Evolutionary conservation across 768 basidiomycete species (phyloP), one percentile per base, ranked within the genome.

Genomic region (Phlebiopsis gigantea): DNA sequence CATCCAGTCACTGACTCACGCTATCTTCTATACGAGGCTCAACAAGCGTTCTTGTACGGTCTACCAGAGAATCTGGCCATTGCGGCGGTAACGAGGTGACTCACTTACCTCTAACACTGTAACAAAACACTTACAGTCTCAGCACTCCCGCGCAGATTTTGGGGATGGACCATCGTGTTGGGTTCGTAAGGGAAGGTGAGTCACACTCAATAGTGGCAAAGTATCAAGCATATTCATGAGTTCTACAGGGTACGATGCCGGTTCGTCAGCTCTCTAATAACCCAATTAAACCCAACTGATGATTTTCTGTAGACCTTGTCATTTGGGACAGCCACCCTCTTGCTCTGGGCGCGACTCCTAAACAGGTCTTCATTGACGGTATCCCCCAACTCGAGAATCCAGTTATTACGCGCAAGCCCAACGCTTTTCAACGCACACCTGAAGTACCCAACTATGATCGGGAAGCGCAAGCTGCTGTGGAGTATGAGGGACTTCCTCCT

Each of bases 291-390:
- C 46, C 5, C 29, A 42, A 47, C n/a, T 44, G 39, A 2, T 44
- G 15, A n/a, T 34, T 17, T 1, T 45, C 22, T 28, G 3, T 53
- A 75, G 74, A 81, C 63, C 43, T 80, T 22, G 78, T 80, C n/a
- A 68, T 80, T 12, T 89, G 87, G 87, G 85, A 89, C 57, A 81
- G 81, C 4, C 90, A 93, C 68, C 93, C 91, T 0, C 76, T 95
- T 24, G 65, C 80, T 0, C 75, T 93, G 3, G 91, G 90, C 21
- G 86, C 91, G 0, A 92, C 90, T 1, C 92, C 93, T 0, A 69
- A 73, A 3, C 90, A 93, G 63, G 90, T 92, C 0, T 91, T 79
- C 68, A 85, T 93, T 54, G 93, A 95, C 61, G 92, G 92, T 10
- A 87, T 93, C 55, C 67, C 83, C 0, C 93, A 94, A 67, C 65